Evolutionary conservation across 1,284 basidiomycete genomes (phyloP).

Genomic region (Phaffia rhodozyma): DNA sequence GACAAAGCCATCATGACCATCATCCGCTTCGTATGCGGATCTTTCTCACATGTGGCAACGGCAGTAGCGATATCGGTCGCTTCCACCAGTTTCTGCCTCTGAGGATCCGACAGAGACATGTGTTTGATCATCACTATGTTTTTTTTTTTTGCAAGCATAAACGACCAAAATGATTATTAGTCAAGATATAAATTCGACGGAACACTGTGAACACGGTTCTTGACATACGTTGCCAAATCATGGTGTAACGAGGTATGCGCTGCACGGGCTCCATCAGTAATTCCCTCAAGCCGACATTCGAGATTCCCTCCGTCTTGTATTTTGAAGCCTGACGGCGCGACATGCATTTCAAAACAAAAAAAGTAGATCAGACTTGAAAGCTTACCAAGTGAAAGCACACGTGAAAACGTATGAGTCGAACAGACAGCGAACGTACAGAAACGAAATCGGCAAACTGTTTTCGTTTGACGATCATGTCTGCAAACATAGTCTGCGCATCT

Average conservation of each 20-base stretch:
- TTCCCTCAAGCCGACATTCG: slow-evolving; percentile 81
- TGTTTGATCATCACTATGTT: slow-evolving; percentile 61
- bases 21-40: slow-evolving; percentile 79
- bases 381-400: background rate
- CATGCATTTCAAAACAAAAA: background rate
- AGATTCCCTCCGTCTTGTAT: slow-evolving; percentile 67
- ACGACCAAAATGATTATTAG: background rate
- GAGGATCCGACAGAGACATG: slow-evolving; percentile 62
- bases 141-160: too few species aligned
- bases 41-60: slow-evolving; percentile 84
- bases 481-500: slow-evolving; percentile 81
- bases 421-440: slow-evolving; percentile 47
- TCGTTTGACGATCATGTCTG: slow-evolving; percentile 64
- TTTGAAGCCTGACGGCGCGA: slow-evolving; percentile 56
- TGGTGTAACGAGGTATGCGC: slow-evolving; percentile 87
- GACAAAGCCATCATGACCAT: slow-evolving; percentile 78
- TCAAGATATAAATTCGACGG: background rate
- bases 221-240: slow-evolving; percentile 62
- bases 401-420: background rate
- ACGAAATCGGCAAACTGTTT: slow-evolving; percentile 66
- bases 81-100: slow-evolving; percentile 69
- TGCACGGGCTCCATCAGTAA: slow-evolving; percentile 99
- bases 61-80: slow-evolving; percentile 76
- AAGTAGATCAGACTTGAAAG: background rate
- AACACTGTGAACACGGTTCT: slow-evolving; percentile 13